Evolutionary conservation across 164 flowering plant species (phyloP), one percentile per base, ranked within the genome.

Genomic region (Kalanchoe fedtschenkoi): DNA sequence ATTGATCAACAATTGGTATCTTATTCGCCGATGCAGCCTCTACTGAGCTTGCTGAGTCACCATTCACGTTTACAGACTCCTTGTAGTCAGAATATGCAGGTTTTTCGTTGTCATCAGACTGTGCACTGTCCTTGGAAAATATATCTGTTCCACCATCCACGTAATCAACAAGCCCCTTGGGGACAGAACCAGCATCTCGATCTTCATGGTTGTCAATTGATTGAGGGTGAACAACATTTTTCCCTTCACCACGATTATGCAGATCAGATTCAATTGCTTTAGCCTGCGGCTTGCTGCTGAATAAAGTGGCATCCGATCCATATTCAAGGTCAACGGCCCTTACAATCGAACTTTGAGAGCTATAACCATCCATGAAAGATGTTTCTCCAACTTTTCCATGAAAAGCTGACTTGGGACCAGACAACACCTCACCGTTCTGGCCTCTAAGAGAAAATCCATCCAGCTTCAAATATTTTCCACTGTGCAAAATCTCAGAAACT

Each of bases 401-500:
- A 55, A 70, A 55, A 35, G 74, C 81, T 66, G 74, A 70, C 57
- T 74, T 79, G 10, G 66, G 26, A n/a, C 62, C 71, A 54, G 85
- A 65, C 61, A 85, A 65, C 21, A 68, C 65, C 63, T 63, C 70
- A 54, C 75, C 64, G 57, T 68, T 67, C 17, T 62, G 65, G 62
- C 75, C 67, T 39, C 70, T 63, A 34, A 32, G 71, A 62, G 65
- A 68, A 51, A 85, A 76, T 34, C 74, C 70, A 51, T 73, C 77
- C 62, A 88, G 28, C 34, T 86, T 84, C 57, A 86, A 44, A 58
- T 80, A 76, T 32, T 71, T 68, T 13, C 80, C 82, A 55, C 77
- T 63, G 8, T 65, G 75, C 65, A 84, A 63, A 64, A 93, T 81
- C 60, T 70, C 88, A 72, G 95, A 78, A 63, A 87, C 92, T 71